Base-by-base conservation (phyloP, 148 eudicot genomes). In the Diospyros kaki region DNA sequence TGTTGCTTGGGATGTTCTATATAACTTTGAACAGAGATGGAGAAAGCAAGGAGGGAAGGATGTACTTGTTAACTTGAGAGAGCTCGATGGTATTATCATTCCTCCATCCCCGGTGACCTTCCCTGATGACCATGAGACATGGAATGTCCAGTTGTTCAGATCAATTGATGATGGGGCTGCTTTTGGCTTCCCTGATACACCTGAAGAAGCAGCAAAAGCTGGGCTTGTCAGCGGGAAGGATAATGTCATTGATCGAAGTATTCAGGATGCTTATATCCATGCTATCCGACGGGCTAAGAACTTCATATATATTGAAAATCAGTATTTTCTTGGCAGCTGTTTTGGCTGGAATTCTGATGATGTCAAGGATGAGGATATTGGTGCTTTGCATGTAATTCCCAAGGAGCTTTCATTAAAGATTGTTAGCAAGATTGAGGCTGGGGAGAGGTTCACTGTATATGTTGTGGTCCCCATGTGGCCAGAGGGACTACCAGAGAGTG, bases 121-220 rank as follows among this genome's bases (percentile, higher is more conserved):
- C 81, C 82, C 81, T 0, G 89, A 91, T 80, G 96, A 91, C 71
- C 83, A 84, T 50, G 93, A 91, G 79, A 84, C 96, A 45, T 91
- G 96, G 96, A 77, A 91, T 75, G 96, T 87, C 75, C 96, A 91
- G 79, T 73, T 91, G 68, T 91, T 91, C 81, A 77, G 96, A 73
- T 91, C 96, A 58, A 91, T 91, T 40, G 96, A 91, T 72, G 96
- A 91, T 69, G 96, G 96, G 48, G 96, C 96, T 15, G 96, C 96
- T 50, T 91, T 91, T 74, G 96, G 89, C 18, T 91, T 91, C 77
- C 96, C 96, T 14, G 93, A 91, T 44, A 69, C 93, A 3, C 96
- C 96, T 41, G 96, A 89, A 82, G 89, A 83, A 53, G 96, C 96
- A 9, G 93, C 91, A n/a, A 81, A 69, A 66, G 82, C 91, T 12